phyloP scores from a whole-genome alignment of 495 filamentous ascomycete species.

The Aspergillus affinis region DNA sequence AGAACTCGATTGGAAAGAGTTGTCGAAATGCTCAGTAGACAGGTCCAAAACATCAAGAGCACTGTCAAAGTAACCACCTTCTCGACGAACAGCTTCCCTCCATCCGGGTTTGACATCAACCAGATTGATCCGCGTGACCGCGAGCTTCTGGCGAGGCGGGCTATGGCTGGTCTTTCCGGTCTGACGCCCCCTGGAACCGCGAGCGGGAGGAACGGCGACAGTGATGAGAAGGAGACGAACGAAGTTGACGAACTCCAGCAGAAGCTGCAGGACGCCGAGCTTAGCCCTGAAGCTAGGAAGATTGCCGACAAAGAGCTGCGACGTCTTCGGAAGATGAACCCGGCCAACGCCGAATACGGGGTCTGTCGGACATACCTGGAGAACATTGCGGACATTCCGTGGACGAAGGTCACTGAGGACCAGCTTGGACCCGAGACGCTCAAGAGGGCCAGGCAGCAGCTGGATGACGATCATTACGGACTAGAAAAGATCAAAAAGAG shows the following conservation, averaged over 20 bases:
- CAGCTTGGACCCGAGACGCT: constrained; percentile 82
- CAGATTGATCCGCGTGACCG: constrained; percentile 53
- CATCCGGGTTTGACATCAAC: constrained; percentile 54
- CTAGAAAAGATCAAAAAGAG: constrained; percentile 97
- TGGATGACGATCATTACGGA: constrained; percentile 96
- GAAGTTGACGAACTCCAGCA: constrained; percentile 92
- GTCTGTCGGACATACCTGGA: constrained; percentile 94
- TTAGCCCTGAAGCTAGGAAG: constrained; percentile 75
- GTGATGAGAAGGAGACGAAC: constrained; percentile 71
- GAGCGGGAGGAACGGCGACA: constrained; percentile 42
- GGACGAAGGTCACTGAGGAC: constrained; percentile 84
- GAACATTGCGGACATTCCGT: constrained; percentile 91
- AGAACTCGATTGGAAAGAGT: constrained; percentile 75
- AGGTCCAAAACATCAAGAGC: constrained; percentile 77
- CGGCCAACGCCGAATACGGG: constrained; percentile 91
- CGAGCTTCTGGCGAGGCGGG: constrained; percentile 51
- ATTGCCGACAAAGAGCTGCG: constrained; percentile 87
- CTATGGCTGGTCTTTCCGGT: constrained; percentile 51
- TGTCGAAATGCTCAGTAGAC: constrained; percentile 75
- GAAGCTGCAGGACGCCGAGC: constrained; percentile 74
- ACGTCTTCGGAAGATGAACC: constrained; percentile 90
- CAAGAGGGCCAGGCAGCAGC: constrained; percentile 75
- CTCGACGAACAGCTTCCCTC: constrained; percentile 56
- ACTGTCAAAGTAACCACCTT: constrained; percentile 76
- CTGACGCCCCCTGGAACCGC: constrained; percentile 52